Evolutionary conservation across 176 grass and related monocot species (phyloP).

Genomic region (Zoysia japonica): DNA sequence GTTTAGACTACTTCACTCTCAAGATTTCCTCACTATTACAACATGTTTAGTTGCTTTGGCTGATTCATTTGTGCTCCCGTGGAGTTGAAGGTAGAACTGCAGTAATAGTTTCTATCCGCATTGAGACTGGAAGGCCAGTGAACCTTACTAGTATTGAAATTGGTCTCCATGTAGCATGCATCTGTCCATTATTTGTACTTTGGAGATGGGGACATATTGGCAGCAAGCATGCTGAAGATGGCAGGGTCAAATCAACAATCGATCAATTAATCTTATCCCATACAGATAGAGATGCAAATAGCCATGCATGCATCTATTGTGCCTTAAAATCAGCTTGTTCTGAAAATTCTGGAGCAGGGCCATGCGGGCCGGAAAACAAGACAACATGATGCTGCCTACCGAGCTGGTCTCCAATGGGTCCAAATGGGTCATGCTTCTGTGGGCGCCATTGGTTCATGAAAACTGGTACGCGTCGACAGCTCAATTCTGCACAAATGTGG

Average conservation of each 20-base stretch:
- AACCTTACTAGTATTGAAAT: background rate
- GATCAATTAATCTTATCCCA: constrained; percentile 16
- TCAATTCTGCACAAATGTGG: constrained; percentile 13
- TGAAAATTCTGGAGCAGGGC: constrained; percentile 37
- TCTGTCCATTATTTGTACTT: background rate
- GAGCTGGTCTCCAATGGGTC: constrained; percentile 32
- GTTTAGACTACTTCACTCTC: constrained; percentile 1
- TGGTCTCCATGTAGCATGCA: background rate
- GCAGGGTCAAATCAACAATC: background rate
- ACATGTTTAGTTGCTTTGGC: constrained; percentile 14
- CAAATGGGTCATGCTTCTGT: constrained; percentile 30
- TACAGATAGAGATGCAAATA: constrained; percentile 10
- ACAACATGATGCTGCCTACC: constrained; percentile 4
- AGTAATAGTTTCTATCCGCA: constrained; percentile 5
- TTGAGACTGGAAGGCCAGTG: background rate
- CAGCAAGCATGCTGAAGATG: constrained; percentile 5
- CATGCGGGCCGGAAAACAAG: constrained; percentile 41
- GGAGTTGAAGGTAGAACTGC: background rate
- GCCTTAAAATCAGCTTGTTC: background rate
- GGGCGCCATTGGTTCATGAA: constrained; percentile 28
- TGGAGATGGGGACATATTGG: constrained; percentile 16
- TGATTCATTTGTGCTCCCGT: background rate
- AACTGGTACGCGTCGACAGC: background rate
- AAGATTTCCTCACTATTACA: background rate
- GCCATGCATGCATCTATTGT: constrained; percentile 11